A percentile compares a stretch with the other conserved stretches of the same genome.
phyloP scores from a whole-genome alignment of 495 filamentous ascomycete genomes.

The Neurospora tetrasperma region DNA sequence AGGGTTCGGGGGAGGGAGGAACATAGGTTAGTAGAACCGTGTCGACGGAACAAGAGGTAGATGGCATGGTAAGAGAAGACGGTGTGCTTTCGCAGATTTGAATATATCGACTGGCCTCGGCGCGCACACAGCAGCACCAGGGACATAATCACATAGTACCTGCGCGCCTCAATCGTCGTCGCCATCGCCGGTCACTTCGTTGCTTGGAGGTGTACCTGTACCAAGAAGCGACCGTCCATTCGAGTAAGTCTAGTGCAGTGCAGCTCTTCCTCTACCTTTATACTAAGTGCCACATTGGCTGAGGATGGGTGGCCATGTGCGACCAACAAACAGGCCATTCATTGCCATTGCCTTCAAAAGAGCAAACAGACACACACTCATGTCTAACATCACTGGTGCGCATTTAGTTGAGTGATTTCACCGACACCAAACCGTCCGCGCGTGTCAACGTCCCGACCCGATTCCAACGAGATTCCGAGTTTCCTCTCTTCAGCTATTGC shows the following conservation, averaged over 20 bases:
- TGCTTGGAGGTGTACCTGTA: background rate
- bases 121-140: background rate
- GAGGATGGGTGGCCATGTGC: background rate
- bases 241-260: background rate
- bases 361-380: background rate
- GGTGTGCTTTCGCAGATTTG: background rate
- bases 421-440: background rate
- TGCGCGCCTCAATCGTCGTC: background rate
- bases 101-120: background rate
- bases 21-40: background rate
- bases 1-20: background rate
- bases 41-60: background rate
- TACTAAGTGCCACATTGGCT: background rate
- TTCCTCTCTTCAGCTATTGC: background rate
- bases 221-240: background rate
- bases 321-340: background rate
- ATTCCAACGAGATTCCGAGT: background rate
- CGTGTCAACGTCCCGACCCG: background rate
- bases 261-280: background rate
- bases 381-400: background rate
- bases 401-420: background rate
- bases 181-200: background rate
- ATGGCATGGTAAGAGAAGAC: background rate
- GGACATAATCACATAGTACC: background rate
- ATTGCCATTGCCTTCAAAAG: background rate